Evolutionary conservation across 169 alveolate species (phyloP).

Genomic region (Nephromyces sp.): DNA sequence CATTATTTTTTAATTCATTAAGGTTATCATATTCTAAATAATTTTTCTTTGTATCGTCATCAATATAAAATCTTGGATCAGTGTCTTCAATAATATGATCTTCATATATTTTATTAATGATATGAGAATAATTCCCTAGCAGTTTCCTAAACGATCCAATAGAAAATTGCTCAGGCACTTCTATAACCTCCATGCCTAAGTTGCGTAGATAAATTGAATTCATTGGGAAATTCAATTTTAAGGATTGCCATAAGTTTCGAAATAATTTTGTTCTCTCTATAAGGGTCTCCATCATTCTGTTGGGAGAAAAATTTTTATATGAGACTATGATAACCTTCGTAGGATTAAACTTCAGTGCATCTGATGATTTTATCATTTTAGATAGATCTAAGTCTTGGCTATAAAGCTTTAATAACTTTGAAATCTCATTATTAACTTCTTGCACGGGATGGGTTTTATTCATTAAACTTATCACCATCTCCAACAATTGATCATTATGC

Average conservation of each 20-base stretch:
- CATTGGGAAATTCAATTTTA: not conserved
- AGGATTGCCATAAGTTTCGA: conserved; percentile 4
- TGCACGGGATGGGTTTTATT: no score
- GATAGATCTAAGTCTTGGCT: no score
- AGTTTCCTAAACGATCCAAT: conserved; percentile 17
- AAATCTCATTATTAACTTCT: no score
- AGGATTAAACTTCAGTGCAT: no score
- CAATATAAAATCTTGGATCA: not conserved
- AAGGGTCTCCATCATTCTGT: conserved; percentile 30
- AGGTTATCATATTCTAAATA: no score
- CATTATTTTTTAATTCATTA: no score
- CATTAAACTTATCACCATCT: no score
- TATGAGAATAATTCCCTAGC: not conserved
- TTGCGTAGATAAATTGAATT: conserved; percentile 39
- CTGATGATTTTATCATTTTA: no score
- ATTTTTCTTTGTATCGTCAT: no score
- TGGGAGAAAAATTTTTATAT: conserved; percentile 29
- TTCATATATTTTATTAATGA: not conserved
- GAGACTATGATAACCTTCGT: conserved; percentile 34
- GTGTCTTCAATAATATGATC: not conserved
- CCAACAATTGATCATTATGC: no score
- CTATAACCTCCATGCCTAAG: conserved; percentile 40
- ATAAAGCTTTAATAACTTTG: no score
- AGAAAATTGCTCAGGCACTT: conserved; percentile 32
- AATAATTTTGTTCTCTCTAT: conserved; percentile 27